Evolutionary conservation across 768 basidiomycete genomes (phyloP), one percentile per base, ranked within the genome.

Genomic region (Pholiota conissans): DNA sequence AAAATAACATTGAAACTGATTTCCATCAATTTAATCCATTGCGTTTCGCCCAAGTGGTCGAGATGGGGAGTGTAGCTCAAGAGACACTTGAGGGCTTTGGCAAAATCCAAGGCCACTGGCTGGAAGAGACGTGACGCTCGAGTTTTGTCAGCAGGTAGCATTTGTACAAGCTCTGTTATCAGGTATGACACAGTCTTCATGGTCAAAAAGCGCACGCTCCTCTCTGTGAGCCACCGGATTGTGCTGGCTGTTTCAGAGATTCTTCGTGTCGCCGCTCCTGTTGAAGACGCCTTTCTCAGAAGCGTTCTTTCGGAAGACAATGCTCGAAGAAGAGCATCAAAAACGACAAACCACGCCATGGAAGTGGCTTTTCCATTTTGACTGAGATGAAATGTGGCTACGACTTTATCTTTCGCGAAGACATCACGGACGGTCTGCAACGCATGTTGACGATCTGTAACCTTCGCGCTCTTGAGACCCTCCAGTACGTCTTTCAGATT

Each of bases 1-100:
- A 98, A 72, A 22, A 95, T 76, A 4, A 87, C 82, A 63, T 93
- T 91, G 75, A 96, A 94, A 35, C 81, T 83, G 37, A 92, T 72
- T 62, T 85, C 82, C 32, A 89, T 80, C 42, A 93, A 70, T 30
- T 73, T 74, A 27, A 86, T 69, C 96, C 96, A 98, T 40, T 58
- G 73, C 1, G 75, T 73, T 32, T 80, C 74, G 9, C 84, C 84
- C 51, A 95, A 65, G 63, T 89, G 85, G 42, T 95, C 90, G 55
- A 95, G 76, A 71, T 98, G 95, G 2, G 93, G 87, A 2, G 74
- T 68, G 70, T 85, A 88, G 56, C 75, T 74, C 51, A 92, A 73
- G 8, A 98, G 67, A 57, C 74, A 76, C 55, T 83, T 83, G 49
- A 97, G 75, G 0, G 89, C 80, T 68, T 95, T 95, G 55, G 89